phyloP scores from a whole-genome alignment of 139 green algal genomes.

The Astrephomene gubernaculifera region DNA sequence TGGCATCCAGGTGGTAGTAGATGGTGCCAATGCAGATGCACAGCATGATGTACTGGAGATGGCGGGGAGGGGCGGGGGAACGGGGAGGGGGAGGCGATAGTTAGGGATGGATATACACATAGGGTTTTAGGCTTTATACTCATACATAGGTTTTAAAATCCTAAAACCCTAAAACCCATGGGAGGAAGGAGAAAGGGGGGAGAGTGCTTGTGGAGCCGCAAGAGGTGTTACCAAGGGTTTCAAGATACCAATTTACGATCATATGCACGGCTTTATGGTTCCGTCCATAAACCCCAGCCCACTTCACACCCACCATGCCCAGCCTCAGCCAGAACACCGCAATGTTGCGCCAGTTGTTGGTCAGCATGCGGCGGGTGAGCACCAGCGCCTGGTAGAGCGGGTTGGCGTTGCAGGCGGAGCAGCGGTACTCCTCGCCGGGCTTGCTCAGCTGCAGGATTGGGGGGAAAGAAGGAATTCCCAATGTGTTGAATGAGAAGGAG shows the following conservation, averaged over 20 bases:
- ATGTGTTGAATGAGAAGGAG: no score
- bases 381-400: slow-evolving; percentile 34
- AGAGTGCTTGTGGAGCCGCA: no score
- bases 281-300: not conserved
- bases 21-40: slow-evolving; percentile 65
- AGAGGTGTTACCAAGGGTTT: no score
- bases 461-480: no score
- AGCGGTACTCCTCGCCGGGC: slow-evolving; percentile 4
- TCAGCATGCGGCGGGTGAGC: slow-evolving; percentile 57
- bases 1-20: slow-evolving; percentile 61
- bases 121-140: no score
- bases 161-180: no score
- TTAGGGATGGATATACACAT: no score
- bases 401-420: slow-evolving; percentile 1
- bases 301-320: slow-evolving; percentile 48
- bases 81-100: not conserved
- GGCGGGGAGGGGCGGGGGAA: not conserved
- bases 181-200: not conserved
- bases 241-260: no score
- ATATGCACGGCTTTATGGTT: no score
- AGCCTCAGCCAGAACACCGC: slow-evolving; percentile 78
- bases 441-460: slow-evolving; percentile 20
- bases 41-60: slow-evolving; percentile 50
- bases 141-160: no score
- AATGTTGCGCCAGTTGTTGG: slow-evolving; percentile 78